Evolutionary conservation across 2,329 filamentous ascomycete species (phyloP).

Genomic region (Monosporascus sp.): DNA sequence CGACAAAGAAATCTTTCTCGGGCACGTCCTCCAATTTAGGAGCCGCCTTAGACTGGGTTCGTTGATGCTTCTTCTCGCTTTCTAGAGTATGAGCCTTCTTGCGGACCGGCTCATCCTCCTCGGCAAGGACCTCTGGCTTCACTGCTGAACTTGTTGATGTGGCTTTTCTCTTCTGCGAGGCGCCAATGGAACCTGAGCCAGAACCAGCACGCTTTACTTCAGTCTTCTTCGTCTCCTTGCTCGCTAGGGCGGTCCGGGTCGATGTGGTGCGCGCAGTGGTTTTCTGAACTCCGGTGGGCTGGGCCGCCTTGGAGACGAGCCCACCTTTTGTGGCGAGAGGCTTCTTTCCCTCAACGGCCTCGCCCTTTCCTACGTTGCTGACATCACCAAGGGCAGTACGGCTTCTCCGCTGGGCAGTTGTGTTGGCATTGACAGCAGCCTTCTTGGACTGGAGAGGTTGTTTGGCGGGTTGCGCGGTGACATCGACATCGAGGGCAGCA

Average conservation of each 20-base stretch:
- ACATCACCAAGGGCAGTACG: slow-evolving; percentile 83
- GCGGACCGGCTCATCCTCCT: slow-evolving; percentile 62
- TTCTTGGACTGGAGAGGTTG: slow-evolving; percentile 70
- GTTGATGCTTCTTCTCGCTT: slow-evolving; percentile 43
- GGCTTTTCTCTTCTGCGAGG: slow-evolving; percentile 63
- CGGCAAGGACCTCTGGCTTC: slow-evolving; percentile 54
- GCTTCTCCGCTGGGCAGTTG: slow-evolving; percentile 56
- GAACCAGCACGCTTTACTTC: slow-evolving; percentile 69
- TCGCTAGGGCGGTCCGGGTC: slow-evolving; percentile 55
- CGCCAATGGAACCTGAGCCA: slow-evolving; percentile 63
- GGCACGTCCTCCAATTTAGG: slow-evolving; percentile 25
- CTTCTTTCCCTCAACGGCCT: slow-evolving; percentile 72
- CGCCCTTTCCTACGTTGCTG: slow-evolving; percentile 86
- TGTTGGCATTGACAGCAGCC: slow-evolving; percentile 43
- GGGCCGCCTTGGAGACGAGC: slow-evolving; percentile 73
- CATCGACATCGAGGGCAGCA: slow-evolving; percentile 63
- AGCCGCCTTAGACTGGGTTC: slow-evolving; percentile 25
- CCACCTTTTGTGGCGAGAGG: slow-evolving; percentile 55
- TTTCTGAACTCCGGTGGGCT: slow-evolving; percentile 81
- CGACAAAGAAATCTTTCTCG: slow-evolving; percentile 24
- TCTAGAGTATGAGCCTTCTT: slow-evolving; percentile 58
- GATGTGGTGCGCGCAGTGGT: slow-evolving; percentile 47
- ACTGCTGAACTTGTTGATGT: slow-evolving; percentile 46
- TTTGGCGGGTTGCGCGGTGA: slow-evolving; percentile 50
- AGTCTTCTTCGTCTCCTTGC: slow-evolving; percentile 65